phyloP scores from a whole-genome alignment of 495 filamentous ascomycete species.

The Parathielavia hyrcaniae region DNA sequence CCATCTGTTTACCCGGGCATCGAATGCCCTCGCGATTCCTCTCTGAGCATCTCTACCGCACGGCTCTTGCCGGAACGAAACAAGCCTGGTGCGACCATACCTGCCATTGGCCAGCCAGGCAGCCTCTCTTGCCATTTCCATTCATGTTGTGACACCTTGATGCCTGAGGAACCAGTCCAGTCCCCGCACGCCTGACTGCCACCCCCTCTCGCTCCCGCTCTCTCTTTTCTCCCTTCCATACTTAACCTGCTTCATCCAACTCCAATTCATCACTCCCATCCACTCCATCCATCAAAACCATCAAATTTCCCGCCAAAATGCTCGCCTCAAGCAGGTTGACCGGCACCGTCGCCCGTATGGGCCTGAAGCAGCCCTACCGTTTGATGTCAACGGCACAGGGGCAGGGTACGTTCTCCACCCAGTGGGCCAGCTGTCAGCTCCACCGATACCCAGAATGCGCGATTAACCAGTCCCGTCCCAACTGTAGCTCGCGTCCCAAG shows the following conservation, averaged over 20 bases:
- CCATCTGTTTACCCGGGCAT: neutral
- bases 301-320: conserved; percentile 16
- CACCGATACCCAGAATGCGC: neutral
- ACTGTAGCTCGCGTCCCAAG: conserved; percentile 25
- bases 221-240: conserved; percentile 6
- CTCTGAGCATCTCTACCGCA: neutral
- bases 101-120: neutral
- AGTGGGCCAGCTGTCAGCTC: conserved; percentile 11
- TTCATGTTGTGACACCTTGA: conserved; percentile 10
- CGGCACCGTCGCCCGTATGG: conserved; percentile 23
- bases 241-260: conserved; percentile 1
- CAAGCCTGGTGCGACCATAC: neutral
- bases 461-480: conserved; percentile 10
- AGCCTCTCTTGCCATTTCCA: neutral
- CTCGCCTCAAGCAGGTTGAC: conserved; percentile 23
- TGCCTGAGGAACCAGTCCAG: conserved; percentile 9
- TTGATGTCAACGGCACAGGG: conserved; percentile 20
- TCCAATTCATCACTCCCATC: conserved; percentile 6
- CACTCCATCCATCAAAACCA: conserved; percentile 12
- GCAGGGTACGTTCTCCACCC: conserved; percentile 22
- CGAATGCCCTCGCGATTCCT: neutral
- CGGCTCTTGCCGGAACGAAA: conserved; percentile 4
- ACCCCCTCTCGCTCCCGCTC: conserved; percentile 17
- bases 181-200: conserved; percentile 10
- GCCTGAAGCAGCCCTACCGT: conserved; percentile 21